Evolutionary conservation across 2,329 filamentous ascomycete species (phyloP).

Genomic region (Aureobasidium zeae): DNA sequence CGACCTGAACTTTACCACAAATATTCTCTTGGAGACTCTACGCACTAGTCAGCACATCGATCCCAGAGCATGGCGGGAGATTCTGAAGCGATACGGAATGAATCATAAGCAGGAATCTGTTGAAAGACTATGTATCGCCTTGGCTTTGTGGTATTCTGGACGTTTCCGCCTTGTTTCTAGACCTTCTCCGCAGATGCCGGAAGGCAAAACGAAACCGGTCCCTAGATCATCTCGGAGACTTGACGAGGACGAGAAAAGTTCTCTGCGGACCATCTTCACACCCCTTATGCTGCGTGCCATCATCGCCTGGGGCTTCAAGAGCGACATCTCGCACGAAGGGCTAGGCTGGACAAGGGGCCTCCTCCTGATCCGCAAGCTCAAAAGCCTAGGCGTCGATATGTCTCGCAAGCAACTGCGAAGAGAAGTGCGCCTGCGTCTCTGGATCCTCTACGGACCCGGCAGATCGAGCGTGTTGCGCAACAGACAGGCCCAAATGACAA

Average conservation of each 20-base stretch:
- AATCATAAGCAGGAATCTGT: conserved; percentile 43
- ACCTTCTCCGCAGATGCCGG: neutral
- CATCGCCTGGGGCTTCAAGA: conserved; percentile 28
- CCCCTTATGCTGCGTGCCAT: conserved; percentile 24
- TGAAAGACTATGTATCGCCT: conserved; percentile 43
- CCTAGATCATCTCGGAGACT: neutral
- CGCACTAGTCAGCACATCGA: conserved; percentile 31
- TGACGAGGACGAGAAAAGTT: neutral
- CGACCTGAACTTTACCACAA: conserved; percentile 38
- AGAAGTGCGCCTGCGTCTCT: conserved; percentile 25
- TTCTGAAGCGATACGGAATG: conserved; percentile 53
- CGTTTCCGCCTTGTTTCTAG: neutral
- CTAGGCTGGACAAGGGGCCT: conserved; percentile 26
- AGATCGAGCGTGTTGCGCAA: conserved; percentile 10
- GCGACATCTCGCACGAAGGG: conserved; percentile 1
- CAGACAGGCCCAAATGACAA: conserved; percentile 14
- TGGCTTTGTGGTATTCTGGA: conserved; percentile 28
- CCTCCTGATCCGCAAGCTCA: conserved; percentile 22
- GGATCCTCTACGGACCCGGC: conserved; percentile 29
- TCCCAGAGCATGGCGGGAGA: conserved; percentile 47
- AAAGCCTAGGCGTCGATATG: conserved; percentile 21
- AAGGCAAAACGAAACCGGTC: neutral
- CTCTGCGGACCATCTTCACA: conserved; percentile 21
- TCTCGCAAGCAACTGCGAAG: conserved; percentile 18
- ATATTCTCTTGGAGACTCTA: conserved; percentile 40